phyloP scores from a whole-genome alignment of 2,329 filamentous ascomycete genomes.

The Aspergillus candidus region DNA sequence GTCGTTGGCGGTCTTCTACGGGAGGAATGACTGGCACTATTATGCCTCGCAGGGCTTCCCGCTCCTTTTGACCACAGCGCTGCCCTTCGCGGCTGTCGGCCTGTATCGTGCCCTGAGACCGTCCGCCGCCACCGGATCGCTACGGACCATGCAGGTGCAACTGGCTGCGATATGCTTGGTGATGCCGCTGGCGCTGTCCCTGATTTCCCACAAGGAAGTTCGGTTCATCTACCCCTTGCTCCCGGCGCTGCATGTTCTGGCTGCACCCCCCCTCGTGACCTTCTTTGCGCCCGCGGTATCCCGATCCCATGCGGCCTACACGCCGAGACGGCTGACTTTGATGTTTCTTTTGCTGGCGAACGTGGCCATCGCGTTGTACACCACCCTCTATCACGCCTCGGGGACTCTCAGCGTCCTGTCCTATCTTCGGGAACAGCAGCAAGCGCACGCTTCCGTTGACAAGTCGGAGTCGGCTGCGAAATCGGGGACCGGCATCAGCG shows the following conservation, averaged over 20 bases:
- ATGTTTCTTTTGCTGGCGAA: constrained; percentile 59
- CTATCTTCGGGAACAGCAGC: constrained; percentile 70
- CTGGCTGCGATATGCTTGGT: constrained; percentile 55
- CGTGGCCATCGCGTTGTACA: constrained; percentile 64
- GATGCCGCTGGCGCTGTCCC: constrained; percentile 60
- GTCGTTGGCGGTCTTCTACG: constrained; percentile 87
- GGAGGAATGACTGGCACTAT: constrained; percentile 84
- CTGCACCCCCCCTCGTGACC: constrained; percentile 58
- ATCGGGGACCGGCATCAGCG: constrained; percentile 39
- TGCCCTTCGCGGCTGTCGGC: constrained; percentile 68
- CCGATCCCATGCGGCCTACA: constrained; percentile 22
- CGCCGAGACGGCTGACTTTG: constrained; percentile 51
- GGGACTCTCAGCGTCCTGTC: constrained; percentile 69
- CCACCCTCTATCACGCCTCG: constrained; percentile 69
- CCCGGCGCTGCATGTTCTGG: constrained; percentile 75
- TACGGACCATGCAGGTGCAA: constrained; percentile 43
- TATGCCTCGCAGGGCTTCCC: constrained; percentile 87
- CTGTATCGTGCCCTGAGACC: constrained; percentile 50
- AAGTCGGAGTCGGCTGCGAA: constrained; percentile 10
- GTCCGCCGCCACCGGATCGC: constrained; percentile 25
- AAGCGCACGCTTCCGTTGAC: constrained; percentile 46
- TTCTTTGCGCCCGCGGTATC: constrained; percentile 55
- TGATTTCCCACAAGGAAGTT: constrained; percentile 92
- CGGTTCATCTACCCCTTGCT: constrained; percentile 93
- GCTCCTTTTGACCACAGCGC: constrained; percentile 71